Percentiles rank a stretch among this genome's conserved stretches.
These are phyloP conservation scores for Botrytis aclada DNA, from an alignment of 2,329 filamentous ascomycete species.

Conservation along the genomic window DNA sequence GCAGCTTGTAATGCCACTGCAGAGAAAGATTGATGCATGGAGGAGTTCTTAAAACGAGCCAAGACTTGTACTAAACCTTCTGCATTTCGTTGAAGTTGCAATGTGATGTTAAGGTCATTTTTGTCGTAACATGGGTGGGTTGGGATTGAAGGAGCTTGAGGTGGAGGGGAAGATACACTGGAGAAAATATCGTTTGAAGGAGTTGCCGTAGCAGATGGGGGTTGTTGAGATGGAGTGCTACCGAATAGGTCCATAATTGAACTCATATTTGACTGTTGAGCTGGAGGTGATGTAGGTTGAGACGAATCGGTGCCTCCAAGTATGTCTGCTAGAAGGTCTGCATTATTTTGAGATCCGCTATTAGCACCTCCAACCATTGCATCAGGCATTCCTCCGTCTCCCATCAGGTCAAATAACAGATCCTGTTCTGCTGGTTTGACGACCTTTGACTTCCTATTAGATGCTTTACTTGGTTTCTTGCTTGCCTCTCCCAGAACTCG, in stretches of 20 bases:
- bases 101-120: constrained; percentile 76
- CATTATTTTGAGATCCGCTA: constrained; percentile 69
- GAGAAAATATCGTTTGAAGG: constrained; percentile 50
- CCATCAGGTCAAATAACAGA: constrained; percentile 89
- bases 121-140: constrained; percentile 78
- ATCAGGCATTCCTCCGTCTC: constrained; percentile 64
- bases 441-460: constrained; percentile 72
- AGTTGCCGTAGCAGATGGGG: constrained; percentile 45
- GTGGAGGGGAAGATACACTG: constrained; percentile 49
- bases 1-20: constrained; percentile 87
- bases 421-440: constrained; percentile 88
- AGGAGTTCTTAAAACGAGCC: constrained; percentile 79
- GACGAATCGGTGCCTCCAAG: constrained; percentile 67
- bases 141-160: constrained; percentile 45
- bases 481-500: constrained; percentile 80
- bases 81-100: constrained; percentile 79
- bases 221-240: constrained; percentile 44
- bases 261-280: constrained; percentile 56
- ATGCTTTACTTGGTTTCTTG: constrained; percentile 63
- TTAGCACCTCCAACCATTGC: constrained; percentile 61
- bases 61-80: constrained; percentile 77
- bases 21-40: constrained; percentile 61
- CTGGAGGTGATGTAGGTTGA: constrained; percentile 47
- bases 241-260: constrained; percentile 92
- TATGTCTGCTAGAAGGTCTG: constrained; percentile 88